Evolutionary conservation across 352 stramenopile genomes (phyloP).

Genomic region (Globisporangium emineosum): DNA sequence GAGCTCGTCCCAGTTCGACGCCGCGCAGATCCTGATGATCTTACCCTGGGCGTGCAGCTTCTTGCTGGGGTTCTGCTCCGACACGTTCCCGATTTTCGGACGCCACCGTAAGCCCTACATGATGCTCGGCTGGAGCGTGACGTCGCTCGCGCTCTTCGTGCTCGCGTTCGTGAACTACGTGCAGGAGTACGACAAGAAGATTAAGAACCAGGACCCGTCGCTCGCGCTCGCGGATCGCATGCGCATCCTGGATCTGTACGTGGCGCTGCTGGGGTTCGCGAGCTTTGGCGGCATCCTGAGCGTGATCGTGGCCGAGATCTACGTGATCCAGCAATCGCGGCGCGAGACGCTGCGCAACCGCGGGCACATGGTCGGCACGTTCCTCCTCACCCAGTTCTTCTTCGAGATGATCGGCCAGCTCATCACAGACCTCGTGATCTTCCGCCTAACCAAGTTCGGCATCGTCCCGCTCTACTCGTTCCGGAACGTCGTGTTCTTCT

Average conservation of each 20-base stretch:
- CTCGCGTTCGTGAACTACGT: slow-evolving; percentile 57
- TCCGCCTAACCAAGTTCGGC: slow-evolving; percentile 43
- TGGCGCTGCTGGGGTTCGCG: slow-evolving; percentile 42
- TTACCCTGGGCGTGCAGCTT: slow-evolving; percentile 52
- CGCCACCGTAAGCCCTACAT: slow-evolving; percentile 55
- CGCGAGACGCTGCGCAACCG: slow-evolving; percentile 31
- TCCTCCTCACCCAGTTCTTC: slow-evolving; percentile 49
- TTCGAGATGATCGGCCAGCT: slow-evolving; percentile 47
- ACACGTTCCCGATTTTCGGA: slow-evolving; percentile 42
- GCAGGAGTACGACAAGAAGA: slow-evolving; percentile 37
- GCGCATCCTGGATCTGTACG: slow-evolving; percentile 36
- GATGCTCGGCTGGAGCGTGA: slow-evolving; percentile 41
- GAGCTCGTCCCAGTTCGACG: slow-evolving; percentile 26
- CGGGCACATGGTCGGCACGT: slow-evolving; percentile 37
- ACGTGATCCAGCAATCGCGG: slow-evolving; percentile 58
- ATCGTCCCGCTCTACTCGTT: slow-evolving; percentile 44
- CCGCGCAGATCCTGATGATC: slow-evolving; percentile 33
- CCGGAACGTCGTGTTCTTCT: slow-evolving; percentile 41
- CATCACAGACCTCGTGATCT: slow-evolving; percentile 45
- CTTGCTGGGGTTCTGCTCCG: slow-evolving; percentile 49
- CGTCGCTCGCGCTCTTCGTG: slow-evolving; percentile 39
- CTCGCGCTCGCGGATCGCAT: slow-evolving; percentile 19
- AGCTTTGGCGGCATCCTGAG: slow-evolving; percentile 49
- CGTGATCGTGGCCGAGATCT: slow-evolving; percentile 48
- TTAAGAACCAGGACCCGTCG: slow-evolving; percentile 19